Evolutionary conservation across 2,329 filamentous ascomycete genomes (phyloP), one percentile per base, ranked within the genome.

Genomic region (Didymella exigua): DNA sequence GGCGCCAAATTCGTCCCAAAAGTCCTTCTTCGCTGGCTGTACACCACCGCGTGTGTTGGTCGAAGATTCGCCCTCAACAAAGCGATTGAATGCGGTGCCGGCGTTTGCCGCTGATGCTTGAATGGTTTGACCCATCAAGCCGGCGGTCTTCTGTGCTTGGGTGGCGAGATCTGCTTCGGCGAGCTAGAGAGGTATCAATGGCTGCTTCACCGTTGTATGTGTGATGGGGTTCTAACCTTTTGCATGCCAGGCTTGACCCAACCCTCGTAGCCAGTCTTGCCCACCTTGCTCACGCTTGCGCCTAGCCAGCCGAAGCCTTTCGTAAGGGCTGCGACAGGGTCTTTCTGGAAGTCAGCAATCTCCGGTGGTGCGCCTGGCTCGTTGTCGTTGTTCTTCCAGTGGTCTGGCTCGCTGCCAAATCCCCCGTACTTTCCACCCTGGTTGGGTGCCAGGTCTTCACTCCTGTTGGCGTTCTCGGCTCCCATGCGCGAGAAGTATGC

Each of bases 281-380:
- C 95, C 61, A 90, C 90, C 81, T 95, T 96, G 23, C 87, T 87
- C 36, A 98, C 91, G 11, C 91, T 92, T 29, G 86, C 89, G 16
- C 91, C 85, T 70, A 98, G 91, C 92, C 95, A 98, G 8, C 93
- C 93, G 68, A 98, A 96, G 0, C 93, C 90, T 77, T 96, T 97
- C 24, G 87, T 91, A 65, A 99, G 76, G 14, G 93, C 92, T 1
- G 86, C 93, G 59, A 98, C 81, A 0, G 95, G 93, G 72, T 99
- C 95, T 71, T 88, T 90, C 75, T 96, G 91, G 70, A 98, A 85
- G 49, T 98, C 93, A 49, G 95, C 89, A n/a, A 95, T 79, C 11
- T 86, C 86, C 0, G 89, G 90, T 23, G 89, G 77, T 10, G 74
- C 76, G 11, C 78, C 77, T 14, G 45, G 74, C 36, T 74, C 75